Conservation (phyloP, 2,329 filamentous ascomycete species). For the Ceratocystis variospora region DNA sequence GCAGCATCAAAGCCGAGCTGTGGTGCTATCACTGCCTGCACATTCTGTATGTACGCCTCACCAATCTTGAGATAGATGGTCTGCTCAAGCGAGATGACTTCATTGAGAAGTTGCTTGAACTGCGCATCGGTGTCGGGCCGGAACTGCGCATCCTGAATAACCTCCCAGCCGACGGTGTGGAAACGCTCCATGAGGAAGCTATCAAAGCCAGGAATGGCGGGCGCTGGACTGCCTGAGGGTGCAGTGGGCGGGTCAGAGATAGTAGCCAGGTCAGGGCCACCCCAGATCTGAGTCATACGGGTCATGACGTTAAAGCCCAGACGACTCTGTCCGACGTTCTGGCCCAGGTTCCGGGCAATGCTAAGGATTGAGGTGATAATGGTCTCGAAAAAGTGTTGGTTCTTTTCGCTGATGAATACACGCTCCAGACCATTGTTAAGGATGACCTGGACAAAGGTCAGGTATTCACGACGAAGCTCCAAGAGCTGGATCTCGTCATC, state of each 20-base stretch:
- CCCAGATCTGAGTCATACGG: slow-evolving; percentile 79
- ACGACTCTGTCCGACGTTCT: slow-evolving; percentile 45
- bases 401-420: slow-evolving; percentile 77
- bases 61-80: slow-evolving; percentile 85
- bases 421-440: slow-evolving; percentile 78
- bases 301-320: slow-evolving; percentile 72
- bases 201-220: slow-evolving; percentile 74
- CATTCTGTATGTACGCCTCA: slow-evolving; percentile 57
- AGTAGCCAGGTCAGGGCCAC: slow-evolving; percentile 61
- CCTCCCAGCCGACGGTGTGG: slow-evolving; percentile 78
- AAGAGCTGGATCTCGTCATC: slow-evolving; percentile 92
- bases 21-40: slow-evolving; percentile 50
- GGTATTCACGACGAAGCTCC: slow-evolving; percentile 81
- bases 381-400: slow-evolving; percentile 80
- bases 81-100: slow-evolving; percentile 78
- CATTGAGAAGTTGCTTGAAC: slow-evolving; percentile 71
- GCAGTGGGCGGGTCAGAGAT: slow-evolving; percentile 39
- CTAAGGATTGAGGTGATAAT: slow-evolving; percentile 75
- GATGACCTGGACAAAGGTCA: slow-evolving; percentile 86
- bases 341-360: slow-evolving; percentile 63
- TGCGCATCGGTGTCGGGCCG: slow-evolving; percentile 70
- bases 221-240: slow-evolving; percentile 34
- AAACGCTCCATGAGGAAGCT: slow-evolving; percentile 80
- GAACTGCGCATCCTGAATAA: slow-evolving; percentile 67
- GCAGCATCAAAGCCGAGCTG: slow-evolving; percentile 49